These are phyloP conservation scores for Polygonum aviculare DNA, from an alignment of 148 eudicot genomes.

Conservation along the genomic window DNA sequence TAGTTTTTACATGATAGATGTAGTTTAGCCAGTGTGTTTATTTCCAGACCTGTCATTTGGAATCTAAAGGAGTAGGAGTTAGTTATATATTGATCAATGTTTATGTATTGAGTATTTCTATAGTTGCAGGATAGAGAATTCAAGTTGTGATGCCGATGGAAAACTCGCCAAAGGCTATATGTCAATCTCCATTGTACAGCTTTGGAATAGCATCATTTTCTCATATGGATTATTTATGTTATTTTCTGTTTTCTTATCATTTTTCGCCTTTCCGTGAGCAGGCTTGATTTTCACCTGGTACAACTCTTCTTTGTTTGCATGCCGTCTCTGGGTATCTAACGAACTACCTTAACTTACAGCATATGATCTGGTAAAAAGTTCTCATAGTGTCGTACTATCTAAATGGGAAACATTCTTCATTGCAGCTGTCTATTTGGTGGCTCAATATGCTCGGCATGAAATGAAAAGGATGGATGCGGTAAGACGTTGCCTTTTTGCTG, in stretches of 20 bases:
- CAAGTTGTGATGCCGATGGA: not conserved
- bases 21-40: not conserved
- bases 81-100: not conserved
- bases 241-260: slow-evolving; percentile 17
- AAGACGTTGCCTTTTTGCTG: slow-evolving; percentile 13
- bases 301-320: slow-evolving; percentile 78
- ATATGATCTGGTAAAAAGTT: not conserved
- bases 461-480: slow-evolving; percentile 84
- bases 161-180: not conserved
- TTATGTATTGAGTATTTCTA: not conserved
- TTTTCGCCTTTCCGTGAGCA: slow-evolving; percentile 23
- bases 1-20: not conserved
- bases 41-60: not conserved
- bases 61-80: not conserved
- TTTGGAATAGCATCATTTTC: not conserved
- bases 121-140: not conserved
- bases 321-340: slow-evolving; percentile 74
- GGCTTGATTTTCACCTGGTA: slow-evolving; percentile 90
- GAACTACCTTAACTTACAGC: not conserved
- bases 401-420: slow-evolving; percentile 20
- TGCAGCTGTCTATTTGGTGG: slow-evolving; percentile 91
- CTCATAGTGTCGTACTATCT: slow-evolving; percentile 16
- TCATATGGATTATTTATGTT: not conserved
- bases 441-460: slow-evolving; percentile 71
- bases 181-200: not conserved